Percentiles rank a stretch among this genome's conserved stretches.
These are phyloP conservation scores for Oryza australiensis DNA, from an alignment of 176 grass and related monocot genomes.

Conservation along the genomic window DNA sequence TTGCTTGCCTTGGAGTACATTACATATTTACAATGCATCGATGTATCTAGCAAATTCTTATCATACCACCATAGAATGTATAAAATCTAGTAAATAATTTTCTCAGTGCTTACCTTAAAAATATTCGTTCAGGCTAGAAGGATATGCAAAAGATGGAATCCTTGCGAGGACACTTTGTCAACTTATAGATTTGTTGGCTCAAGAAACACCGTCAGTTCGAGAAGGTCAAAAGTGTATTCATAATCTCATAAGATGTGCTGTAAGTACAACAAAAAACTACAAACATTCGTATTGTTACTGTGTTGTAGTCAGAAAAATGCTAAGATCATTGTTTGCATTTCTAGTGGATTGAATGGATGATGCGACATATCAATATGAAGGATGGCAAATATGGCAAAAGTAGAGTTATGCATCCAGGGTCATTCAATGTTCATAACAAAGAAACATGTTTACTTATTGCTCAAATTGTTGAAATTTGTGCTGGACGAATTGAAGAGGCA, in stretches of 20 bases:
- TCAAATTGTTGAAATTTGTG: constrained; percentile 72
- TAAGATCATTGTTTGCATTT: constrained; percentile 14
- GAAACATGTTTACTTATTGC: constrained; percentile 61
- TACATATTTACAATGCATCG: not conserved
- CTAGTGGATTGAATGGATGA: constrained; percentile 79
- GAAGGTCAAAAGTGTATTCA: constrained; percentile 13
- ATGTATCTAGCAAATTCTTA: not conserved
- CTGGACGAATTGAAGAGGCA: constrained; percentile 37
- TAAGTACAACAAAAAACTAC: constrained; percentile 32
- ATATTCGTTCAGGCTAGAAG: constrained; percentile 29
- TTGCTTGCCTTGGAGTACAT: not conserved
- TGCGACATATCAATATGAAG: constrained; percentile 29
- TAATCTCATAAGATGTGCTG: constrained; percentile 41
- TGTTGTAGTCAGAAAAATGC: not conserved
- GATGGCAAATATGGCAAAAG: not conserved
- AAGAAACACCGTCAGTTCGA: constrained; percentile 9
- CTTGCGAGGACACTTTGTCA: constrained; percentile 42
- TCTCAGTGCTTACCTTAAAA: not conserved
- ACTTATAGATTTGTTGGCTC: constrained; percentile 44
- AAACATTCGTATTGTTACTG: not conserved
- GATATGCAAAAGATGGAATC: constrained; percentile 33
- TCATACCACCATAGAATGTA: not conserved
- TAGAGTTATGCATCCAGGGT: not conserved
- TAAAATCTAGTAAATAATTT: not conserved
- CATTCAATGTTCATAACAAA: constrained; percentile 25